Conservation (phyloP, 768 basidiomycete species). For the Ephemerocybe angulata region DNA sequence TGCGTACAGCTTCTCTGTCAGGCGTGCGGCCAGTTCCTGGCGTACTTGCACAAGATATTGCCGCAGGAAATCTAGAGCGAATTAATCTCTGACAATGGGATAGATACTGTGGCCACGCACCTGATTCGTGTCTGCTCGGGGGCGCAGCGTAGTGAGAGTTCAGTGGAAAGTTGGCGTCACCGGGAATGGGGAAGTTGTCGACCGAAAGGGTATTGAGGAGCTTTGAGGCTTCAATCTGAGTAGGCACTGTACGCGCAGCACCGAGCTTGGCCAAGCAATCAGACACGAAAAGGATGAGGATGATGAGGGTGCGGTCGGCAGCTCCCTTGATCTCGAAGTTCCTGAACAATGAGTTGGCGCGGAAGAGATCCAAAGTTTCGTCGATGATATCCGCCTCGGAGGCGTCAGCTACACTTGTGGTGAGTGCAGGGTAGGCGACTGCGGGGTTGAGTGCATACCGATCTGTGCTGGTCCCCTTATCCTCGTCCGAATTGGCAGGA, state of each 20-base stretch:
- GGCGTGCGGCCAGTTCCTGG: slow-evolving; percentile 83
- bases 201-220: slow-evolving; percentile 87
- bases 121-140: slow-evolving; percentile 70
- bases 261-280: slow-evolving; percentile 95
- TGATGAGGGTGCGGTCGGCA: slow-evolving; percentile 92
- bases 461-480: slow-evolving; percentile 89
- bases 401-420: slow-evolving; percentile 59
- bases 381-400: slow-evolving; percentile 86
- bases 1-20: slow-evolving; percentile 86
- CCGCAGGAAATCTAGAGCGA: slow-evolving; percentile 71
- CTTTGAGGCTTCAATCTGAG: slow-evolving; percentile 84
- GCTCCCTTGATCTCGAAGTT: slow-evolving; percentile 99
- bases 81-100: neutral
- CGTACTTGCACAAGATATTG: slow-evolving; percentile 90
- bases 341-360: slow-evolving; percentile 97
- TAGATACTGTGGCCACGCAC: too few species aligned
- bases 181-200: slow-evolving; percentile 90
- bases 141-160: slow-evolving; percentile 90
- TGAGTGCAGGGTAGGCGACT: slow-evolving; percentile 11
- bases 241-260: slow-evolving; percentile 58
- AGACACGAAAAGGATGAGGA: slow-evolving; percentile 95
- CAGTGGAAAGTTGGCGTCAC: slow-evolving; percentile 91
- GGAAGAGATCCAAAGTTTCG: slow-evolving; percentile 94
- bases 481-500: slow-evolving; percentile 88
- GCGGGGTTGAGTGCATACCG: slow-evolving; percentile 39